Evolutionary conservation across 2,329 filamentous ascomycete genomes (phyloP).

Genomic region (Elsinoe perseae): DNA sequence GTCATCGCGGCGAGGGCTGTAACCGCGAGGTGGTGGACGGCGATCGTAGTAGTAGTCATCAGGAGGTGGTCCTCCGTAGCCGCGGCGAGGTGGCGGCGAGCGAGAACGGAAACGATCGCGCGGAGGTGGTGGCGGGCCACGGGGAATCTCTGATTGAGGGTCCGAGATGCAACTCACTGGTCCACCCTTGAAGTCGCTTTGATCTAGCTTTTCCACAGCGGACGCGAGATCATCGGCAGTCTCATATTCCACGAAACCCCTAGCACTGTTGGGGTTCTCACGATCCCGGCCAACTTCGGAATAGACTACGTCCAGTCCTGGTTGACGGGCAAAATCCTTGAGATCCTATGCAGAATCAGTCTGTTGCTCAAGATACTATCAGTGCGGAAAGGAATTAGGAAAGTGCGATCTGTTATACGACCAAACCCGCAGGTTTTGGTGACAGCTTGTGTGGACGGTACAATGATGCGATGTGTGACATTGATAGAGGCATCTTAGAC

Average conservation of each 20-base stretch:
- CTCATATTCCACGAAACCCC: slow-evolving; percentile 98
- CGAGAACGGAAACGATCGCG: slow-evolving; percentile 69
- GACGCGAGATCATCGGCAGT: slow-evolving; percentile 80
- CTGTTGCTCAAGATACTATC: slow-evolving; percentile 41
- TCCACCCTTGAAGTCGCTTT: slow-evolving; percentile 84
- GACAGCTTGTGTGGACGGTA: neutral
- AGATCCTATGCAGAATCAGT: slow-evolving; percentile 91
- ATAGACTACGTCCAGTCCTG: slow-evolving; percentile 94
- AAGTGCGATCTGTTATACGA: neutral
- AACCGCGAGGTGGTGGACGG: slow-evolving; percentile 71
- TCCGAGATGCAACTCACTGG: slow-evolving; percentile 80
- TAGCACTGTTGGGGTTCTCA: slow-evolving; percentile 56
- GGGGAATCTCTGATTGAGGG: slow-evolving; percentile 62
- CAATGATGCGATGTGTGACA: neutral
- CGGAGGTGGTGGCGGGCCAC: slow-evolving; percentile 40
- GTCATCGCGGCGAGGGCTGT: slow-evolving; percentile 73
- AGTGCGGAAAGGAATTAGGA: slow-evolving; percentile 25
- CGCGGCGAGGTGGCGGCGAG: slow-evolving; percentile 59
- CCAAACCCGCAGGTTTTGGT: neutral
- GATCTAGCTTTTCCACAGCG: slow-evolving; percentile 91
- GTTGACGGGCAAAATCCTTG: slow-evolving; percentile 97
- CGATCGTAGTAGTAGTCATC: slow-evolving; percentile 72
- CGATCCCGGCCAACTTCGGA: slow-evolving; percentile 90
- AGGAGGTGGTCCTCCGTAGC: slow-evolving; percentile 51
- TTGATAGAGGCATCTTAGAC: slow-evolving; percentile 42